phyloP scores from a whole-genome alignment of 2,329 filamentous ascomycete genomes.

The Colletotrichum sp. region DNA sequence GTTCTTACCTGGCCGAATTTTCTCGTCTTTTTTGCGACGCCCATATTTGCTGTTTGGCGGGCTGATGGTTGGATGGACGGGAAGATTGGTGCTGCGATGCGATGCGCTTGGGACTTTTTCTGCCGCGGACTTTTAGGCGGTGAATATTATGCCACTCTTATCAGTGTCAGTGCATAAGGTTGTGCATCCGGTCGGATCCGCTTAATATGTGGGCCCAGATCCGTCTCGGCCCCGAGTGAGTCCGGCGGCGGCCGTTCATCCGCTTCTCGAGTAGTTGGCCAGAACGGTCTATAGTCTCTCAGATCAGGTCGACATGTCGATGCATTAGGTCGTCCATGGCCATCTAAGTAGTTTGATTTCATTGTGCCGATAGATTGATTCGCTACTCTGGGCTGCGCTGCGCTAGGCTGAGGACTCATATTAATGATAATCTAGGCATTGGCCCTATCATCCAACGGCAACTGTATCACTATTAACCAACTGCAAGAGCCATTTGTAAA shows the following conservation, averaged over 20 bases:
- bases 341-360: accelerated
- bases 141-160: accelerated
- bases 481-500: neutral
- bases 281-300: neutral
- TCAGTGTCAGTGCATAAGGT: neutral
- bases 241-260: neutral
- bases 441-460: too few relatives aligned
- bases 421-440: too few relatives aligned
- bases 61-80: neutral
- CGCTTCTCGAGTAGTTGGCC: neutral
- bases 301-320: accelerated
- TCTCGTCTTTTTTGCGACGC: neutral
- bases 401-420: too few relatives aligned
- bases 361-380: neutral
- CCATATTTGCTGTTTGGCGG: neutral
- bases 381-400: accelerated
- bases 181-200: neutral
- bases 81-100: neutral
- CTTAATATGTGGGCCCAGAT: accelerated
- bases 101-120: neutral
- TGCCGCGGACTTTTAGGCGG: neutral
- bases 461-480: neutral
- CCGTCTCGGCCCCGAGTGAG: neutral
- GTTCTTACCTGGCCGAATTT: neutral
- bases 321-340: neutral